These are phyloP conservation scores for Yamadazyma nakazawae DNA, from an alignment of 805 yeast genomes.

Conservation along the genomic window DNA sequence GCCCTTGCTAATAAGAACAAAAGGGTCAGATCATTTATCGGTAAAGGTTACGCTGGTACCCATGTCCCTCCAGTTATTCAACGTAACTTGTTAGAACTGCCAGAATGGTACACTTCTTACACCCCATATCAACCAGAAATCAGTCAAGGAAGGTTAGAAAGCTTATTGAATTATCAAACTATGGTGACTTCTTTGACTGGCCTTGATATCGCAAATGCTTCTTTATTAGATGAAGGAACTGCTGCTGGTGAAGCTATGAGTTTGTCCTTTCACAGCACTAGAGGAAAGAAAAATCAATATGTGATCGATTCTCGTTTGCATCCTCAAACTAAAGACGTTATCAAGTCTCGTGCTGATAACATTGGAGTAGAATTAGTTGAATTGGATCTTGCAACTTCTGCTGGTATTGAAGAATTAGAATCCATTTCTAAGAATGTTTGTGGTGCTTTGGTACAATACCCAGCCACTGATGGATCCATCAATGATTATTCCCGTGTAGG, in stretches of 20 bases:
- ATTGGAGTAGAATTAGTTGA: slow-evolving; percentile 62
- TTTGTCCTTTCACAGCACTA: slow-evolving; percentile 62
- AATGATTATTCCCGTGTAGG: slow-evolving; percentile 54
- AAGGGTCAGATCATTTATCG: slow-evolving; percentile 73
- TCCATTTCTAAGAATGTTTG: slow-evolving; percentile 43
- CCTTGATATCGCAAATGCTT: slow-evolving; percentile 90
- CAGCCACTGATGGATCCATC: slow-evolving; percentile 76
- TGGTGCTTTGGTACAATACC: slow-evolving; percentile 89
- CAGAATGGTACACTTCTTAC: slow-evolving; percentile 98
- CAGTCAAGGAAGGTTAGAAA: slow-evolving; percentile 92
- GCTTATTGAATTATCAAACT: slow-evolving; percentile 90
- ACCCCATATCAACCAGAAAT: slow-evolving; percentile 99
- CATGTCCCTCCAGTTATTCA: slow-evolving; percentile 87
- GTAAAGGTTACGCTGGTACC: slow-evolving; percentile 94
- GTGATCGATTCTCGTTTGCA: slow-evolving; percentile 76
- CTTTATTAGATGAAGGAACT: slow-evolving; percentile 92
- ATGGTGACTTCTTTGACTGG: slow-evolving; percentile 88
- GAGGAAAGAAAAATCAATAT: slow-evolving; percentile 64
- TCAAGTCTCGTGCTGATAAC: slow-evolving; percentile 75
- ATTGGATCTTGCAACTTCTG: slow-evolving; percentile 49
- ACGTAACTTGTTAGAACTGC: slow-evolving; percentile 86
- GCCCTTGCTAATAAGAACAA: slow-evolving; percentile 73
- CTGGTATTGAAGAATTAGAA: slow-evolving; percentile 25
- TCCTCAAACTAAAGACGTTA: slow-evolving; percentile 81
- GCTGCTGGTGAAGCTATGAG: slow-evolving; percentile 98